Evolutionary conservation across 2,329 filamentous ascomycete genomes (phyloP).

Genomic region (Xylaria sp.): DNA sequence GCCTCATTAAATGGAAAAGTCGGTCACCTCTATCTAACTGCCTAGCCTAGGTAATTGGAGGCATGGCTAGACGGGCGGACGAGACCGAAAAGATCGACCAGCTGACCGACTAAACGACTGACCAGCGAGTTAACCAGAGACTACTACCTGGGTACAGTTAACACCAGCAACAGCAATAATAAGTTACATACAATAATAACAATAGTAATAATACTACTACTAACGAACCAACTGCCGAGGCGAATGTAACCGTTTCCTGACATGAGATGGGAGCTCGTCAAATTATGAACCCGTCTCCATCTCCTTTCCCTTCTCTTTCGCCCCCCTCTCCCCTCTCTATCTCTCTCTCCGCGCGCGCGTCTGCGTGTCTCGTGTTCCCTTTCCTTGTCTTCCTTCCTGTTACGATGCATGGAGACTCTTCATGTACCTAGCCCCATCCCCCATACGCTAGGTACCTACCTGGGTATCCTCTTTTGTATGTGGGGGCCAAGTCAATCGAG

Average conservation of each 20-base stretch:
- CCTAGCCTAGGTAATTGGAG: background rate
- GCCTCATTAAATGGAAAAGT: constrained; percentile 6
- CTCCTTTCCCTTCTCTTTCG: background rate
- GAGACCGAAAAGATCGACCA: background rate
- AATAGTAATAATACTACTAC: background rate
- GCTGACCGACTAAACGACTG: background rate
- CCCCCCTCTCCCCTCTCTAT: too few relatives aligned
- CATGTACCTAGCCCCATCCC: constrained; percentile 1
- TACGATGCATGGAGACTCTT: constrained; percentile 17
- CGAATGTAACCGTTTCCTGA: constrained; percentile 5
- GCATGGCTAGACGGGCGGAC: background rate
- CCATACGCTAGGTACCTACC: background rate
- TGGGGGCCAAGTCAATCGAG: constrained; percentile 17
- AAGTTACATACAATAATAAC: too few relatives aligned
- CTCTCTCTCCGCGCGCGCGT: background rate
- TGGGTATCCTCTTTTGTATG: background rate
- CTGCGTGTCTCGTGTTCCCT: background rate
- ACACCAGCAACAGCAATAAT: too few relatives aligned
- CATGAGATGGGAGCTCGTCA: background rate
- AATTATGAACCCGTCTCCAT: background rate
- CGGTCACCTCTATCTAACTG: background rate
- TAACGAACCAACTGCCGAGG: background rate
- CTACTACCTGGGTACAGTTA: too few relatives aligned
- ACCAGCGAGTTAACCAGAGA: too few relatives aligned
- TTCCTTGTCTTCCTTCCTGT: constrained; percentile 16